Percentiles rank a stretch among this genome's conserved stretches.
Evolutionary conservation across 2,329 filamentous ascomycete species (phyloP).

Genomic region (Cladosporium sp.): DNA sequence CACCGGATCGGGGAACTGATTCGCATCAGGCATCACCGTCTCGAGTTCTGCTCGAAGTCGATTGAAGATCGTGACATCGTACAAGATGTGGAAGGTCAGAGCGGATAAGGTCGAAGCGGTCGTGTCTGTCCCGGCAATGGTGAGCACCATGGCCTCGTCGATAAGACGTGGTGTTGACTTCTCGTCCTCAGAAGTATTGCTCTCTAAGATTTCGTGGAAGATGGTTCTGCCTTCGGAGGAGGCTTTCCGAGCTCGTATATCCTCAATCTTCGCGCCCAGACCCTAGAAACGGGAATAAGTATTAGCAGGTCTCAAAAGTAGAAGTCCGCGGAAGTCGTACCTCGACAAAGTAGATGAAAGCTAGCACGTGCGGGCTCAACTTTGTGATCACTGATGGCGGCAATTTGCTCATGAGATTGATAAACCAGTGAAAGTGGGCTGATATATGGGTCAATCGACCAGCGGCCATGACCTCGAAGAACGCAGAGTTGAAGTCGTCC

Average conservation of each 20-base stretch:
- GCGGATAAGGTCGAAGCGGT: conserved; percentile 20
- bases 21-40: background rate
- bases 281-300: background rate
- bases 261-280: background rate
- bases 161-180: conserved; percentile 19
- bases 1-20: background rate
- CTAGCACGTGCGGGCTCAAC: background rate
- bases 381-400: background rate
- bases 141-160: conserved; percentile 22
- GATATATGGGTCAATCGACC: background rate
- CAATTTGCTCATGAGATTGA: background rate
- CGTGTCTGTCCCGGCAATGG: conserved; percentile 24
- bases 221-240: conserved; percentile 16
- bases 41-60: background rate
- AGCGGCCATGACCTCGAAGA: background rate
- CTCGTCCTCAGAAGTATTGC: conserved; percentile 13
- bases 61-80: background rate
- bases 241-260: background rate
- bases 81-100: background rate
- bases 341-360: background rate
- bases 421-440: background rate
- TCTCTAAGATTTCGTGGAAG: conserved; percentile 23
- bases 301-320: background rate
- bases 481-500: background rate
- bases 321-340: background rate